A percentile compares a stretch with the other conserved stretches of the same genome.
These are phyloP conservation scores for Fusarium coffeatum DNA, from an alignment of 2,329 filamentous ascomycete species.

Conservation along the genomic window DNA sequence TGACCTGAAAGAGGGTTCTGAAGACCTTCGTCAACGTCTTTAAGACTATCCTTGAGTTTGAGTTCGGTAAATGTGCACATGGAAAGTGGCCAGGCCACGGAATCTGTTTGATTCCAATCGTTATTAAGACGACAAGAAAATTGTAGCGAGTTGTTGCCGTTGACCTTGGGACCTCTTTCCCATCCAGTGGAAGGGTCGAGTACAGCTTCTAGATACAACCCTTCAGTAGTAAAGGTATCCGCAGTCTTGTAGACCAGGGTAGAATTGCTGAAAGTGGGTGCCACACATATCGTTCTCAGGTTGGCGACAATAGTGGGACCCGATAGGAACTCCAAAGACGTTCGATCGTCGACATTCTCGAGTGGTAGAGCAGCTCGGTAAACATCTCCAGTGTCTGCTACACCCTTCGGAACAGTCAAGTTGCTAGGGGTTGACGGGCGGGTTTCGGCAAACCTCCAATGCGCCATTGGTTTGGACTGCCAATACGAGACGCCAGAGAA, in stretches of 20 bases:
- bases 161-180: neutral
- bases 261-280: accelerated
- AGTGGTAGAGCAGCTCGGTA: slow-evolving; percentile 5
- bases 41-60: too few species aligned
- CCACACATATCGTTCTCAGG: neutral
- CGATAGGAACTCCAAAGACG: neutral
- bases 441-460: slow-evolving; percentile 8
- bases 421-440: neutral
- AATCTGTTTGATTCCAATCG: neutral
- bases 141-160: neutral
- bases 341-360: neutral
- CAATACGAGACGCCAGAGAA: neutral
- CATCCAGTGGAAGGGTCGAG: neutral
- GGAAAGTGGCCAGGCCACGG: neutral
- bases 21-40: neutral
- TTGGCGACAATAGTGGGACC: slow-evolving; percentile 5
- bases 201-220: neutral
- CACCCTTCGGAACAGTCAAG: neutral
- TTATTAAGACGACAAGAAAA: neutral
- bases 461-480: neutral
- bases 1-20: neutral
- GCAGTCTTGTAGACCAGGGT: accelerated
- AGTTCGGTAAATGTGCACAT: neutral
- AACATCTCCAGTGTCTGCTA: slow-evolving; percentile 3
- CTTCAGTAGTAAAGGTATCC: neutral